phyloP scores from a whole-genome alignment of 2,329 filamentous ascomycete genomes.

The Xylaria sp. region DNA sequence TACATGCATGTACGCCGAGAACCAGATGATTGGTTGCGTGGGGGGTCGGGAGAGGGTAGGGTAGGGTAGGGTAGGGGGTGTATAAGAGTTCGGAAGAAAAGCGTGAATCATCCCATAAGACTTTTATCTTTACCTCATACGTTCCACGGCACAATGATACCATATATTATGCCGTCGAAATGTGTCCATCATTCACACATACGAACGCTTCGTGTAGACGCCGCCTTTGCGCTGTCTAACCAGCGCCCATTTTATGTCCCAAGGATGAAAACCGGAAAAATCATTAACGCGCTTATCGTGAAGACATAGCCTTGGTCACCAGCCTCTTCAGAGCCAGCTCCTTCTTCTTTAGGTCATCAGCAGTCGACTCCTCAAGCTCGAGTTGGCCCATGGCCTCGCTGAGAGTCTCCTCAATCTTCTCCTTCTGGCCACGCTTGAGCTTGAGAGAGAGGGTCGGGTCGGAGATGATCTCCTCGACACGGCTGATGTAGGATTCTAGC shows the following conservation, averaged over 20 bases:
- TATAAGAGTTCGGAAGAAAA: slow-evolving; percentile 44
- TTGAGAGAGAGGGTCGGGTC: slow-evolving; percentile 96
- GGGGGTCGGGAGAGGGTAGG: slow-evolving; percentile 41
- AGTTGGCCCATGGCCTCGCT: slow-evolving; percentile 98
- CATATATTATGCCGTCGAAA: slow-evolving; percentile 42
- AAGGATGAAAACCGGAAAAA: slow-evolving; percentile 45
- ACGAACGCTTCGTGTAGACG: slow-evolving; percentile 44
- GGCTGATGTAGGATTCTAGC: slow-evolving; percentile 98
- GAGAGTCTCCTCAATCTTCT: slow-evolving; percentile 98
- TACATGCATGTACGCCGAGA: slow-evolving; percentile 51
- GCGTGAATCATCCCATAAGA: slow-evolving; percentile 48
- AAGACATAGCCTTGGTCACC: slow-evolving; percentile 98
- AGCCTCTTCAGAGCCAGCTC: slow-evolving; percentile 97
- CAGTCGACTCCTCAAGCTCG: slow-evolving; percentile 89
- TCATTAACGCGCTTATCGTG: slow-evolving; percentile 70
- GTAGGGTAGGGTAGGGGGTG: slow-evolving; percentile 37
- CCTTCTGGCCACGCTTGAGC: slow-evolving; percentile 99
- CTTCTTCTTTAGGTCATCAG: slow-evolving; percentile 99
- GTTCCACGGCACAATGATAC: slow-evolving; percentile 43
- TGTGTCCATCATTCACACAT: slow-evolving; percentile 46
- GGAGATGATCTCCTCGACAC: slow-evolving; percentile 98
- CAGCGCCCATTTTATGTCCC: slow-evolving; percentile 47
- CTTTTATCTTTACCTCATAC: slow-evolving; percentile 47
- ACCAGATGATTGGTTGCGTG: slow-evolving; percentile 44
- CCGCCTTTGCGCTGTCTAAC: slow-evolving; percentile 43